Conservation (phyloP, 345 rosid genomes). For the Acer negundo region DNA sequence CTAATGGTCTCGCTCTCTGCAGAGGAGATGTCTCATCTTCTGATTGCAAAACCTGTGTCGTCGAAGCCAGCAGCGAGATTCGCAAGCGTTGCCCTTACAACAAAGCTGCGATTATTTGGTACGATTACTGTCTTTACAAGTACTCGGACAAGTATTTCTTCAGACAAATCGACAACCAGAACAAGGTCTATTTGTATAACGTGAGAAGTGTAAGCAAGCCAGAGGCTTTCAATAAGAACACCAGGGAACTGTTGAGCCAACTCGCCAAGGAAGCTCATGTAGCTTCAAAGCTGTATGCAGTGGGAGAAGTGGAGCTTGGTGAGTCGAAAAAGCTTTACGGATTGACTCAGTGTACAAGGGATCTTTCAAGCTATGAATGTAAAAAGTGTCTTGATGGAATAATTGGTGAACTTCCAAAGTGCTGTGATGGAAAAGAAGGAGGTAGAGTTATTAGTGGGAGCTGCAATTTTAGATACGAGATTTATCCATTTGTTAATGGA, state of each 20-base stretch:
- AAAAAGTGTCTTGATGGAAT: constrained; percentile 44
- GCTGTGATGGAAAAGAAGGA: constrained; percentile 52
- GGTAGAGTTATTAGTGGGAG: constrained; percentile 51
- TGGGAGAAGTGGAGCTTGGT: constrained; percentile 25
- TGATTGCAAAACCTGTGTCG: constrained; percentile 42
- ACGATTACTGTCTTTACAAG: constrained; percentile 45
- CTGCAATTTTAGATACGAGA: constrained; percentile 51
- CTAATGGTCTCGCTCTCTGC: constrained; percentile 41
- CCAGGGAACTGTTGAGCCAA: constrained; percentile 30
- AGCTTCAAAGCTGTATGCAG: constrained; percentile 27
- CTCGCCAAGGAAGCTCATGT: constrained; percentile 24
- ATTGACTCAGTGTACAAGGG: constrained; percentile 44
- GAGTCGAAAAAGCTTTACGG: constrained; percentile 33
- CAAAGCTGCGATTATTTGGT: constrained; percentile 49
- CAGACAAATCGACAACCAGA: constrained; percentile 37
- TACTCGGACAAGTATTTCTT: constrained; percentile 41
- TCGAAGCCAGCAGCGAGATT: constrained; percentile 27
- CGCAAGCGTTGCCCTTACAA: constrained; percentile 33
- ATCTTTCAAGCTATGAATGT: constrained; percentile 29
- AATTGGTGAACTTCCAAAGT: constrained; percentile 40
- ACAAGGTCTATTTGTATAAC: constrained; percentile 45
- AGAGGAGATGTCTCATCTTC: constrained; percentile 35
- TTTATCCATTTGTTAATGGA: constrained; percentile 39
- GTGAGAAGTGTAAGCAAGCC: constrained; percentile 25
- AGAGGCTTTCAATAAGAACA: constrained; percentile 26